Evolutionary conservation across 2,329 filamentous ascomycete species (phyloP).

Genomic region (Plectosphaerella plurivora): DNA sequence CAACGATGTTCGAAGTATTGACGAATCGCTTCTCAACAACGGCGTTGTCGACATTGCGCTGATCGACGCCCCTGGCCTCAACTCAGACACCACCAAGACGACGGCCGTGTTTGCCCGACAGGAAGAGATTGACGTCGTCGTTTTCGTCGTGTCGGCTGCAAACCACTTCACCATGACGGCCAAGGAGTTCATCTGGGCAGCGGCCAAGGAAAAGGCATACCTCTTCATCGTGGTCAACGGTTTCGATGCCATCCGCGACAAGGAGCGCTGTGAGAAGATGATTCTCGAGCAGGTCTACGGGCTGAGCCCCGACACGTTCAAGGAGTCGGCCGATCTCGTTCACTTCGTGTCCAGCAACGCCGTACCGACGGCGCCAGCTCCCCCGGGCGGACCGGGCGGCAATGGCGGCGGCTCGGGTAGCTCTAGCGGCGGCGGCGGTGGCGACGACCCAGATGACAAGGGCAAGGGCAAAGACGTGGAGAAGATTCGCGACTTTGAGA

Average conservation of each 20-base stretch:
- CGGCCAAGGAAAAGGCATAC: constrained; percentile 94
- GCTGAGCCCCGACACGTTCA: constrained; percentile 88
- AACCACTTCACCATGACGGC: constrained; percentile 98
- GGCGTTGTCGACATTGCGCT: constrained; percentile 96
- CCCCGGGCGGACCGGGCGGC: constrained; percentile 50
- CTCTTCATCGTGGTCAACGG: constrained; percentile 97
- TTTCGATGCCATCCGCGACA: constrained; percentile 90
- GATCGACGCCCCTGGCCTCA: constrained; percentile 93
- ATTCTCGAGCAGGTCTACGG: constrained; percentile 84
- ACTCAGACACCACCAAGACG: constrained; percentile 93
- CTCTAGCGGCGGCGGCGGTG: constrained; percentile 51
- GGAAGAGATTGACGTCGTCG: constrained; percentile 97
- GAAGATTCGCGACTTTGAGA: constrained; percentile 84
- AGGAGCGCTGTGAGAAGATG: constrained; percentile 85
- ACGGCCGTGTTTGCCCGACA: constrained; percentile 96
- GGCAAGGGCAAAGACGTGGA: constrained; percentile 85
- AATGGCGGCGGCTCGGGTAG: constrained; percentile 48
- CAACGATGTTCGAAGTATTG: constrained; percentile 80
- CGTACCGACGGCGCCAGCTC: constrained; percentile 66
- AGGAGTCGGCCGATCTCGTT: constrained; percentile 87
- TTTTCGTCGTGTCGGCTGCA: constrained; percentile 95
- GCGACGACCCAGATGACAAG: constrained; percentile 51
- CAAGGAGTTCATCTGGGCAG: constrained; percentile 96
- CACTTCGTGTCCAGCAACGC: constrained; percentile 98
- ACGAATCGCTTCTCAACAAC: constrained; percentile 93